A percentile compares a stretch with the other conserved stretches of the same genome.
Conservation (phyloP, 192 early-diverging fungal species). For the Spizellomyces sp. region DNA sequence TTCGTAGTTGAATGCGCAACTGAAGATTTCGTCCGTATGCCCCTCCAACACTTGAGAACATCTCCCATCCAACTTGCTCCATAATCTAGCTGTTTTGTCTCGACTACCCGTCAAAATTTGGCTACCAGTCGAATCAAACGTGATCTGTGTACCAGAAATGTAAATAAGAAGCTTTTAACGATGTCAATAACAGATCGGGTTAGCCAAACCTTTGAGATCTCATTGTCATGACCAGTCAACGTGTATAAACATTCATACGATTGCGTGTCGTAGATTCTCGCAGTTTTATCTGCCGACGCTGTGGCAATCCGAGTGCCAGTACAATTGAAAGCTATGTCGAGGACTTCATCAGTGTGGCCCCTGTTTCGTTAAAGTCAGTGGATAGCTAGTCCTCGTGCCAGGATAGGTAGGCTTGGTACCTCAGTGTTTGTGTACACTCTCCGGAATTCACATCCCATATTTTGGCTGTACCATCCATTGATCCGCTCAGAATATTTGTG, state of each 20-base stretch:
- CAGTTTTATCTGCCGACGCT: constrained; percentile 46
- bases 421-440: constrained; percentile 36
- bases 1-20: constrained; percentile 52
- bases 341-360: constrained; percentile 52
- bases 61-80: constrained; percentile 36
- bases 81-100: constrained; percentile 49
- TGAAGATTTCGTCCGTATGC: constrained; percentile 55
- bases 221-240: constrained; percentile 46
- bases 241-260: constrained; percentile 31
- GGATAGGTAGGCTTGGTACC: constrained; percentile 13
- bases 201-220: constrained; percentile 47
- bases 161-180: no score
- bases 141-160: constrained; percentile 25
- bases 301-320: constrained; percentile 41
- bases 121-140: constrained; percentile 46
- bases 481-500: constrained; percentile 40
- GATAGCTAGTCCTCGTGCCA: background rate
- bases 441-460: constrained; percentile 48
- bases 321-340: constrained; percentile 42
- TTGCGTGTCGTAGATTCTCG: constrained; percentile 31
- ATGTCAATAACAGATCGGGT: no score
- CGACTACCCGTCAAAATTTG: constrained; percentile 42
- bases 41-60: constrained; percentile 48
- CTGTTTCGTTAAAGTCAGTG: constrained; percentile 8
- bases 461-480: constrained; percentile 50